Conservation (phyloP, 2,329 filamentous ascomycete genomes). For the Curvularia spicifera region DNA sequence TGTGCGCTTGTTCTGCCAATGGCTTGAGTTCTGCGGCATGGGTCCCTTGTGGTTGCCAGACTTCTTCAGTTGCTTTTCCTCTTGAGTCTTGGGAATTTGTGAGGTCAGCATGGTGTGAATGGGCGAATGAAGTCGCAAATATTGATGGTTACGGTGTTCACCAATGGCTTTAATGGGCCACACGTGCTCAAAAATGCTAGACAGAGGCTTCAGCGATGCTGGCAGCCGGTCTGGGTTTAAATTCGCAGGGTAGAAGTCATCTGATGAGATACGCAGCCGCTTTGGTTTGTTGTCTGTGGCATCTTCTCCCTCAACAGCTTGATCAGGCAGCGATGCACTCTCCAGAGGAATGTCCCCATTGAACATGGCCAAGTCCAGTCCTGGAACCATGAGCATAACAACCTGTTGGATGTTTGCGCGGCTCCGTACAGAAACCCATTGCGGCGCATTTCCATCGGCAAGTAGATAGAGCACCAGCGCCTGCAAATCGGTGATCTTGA, state of each 20-base stretch:
- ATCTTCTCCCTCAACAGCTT: constrained; percentile 7
- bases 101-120: constrained; percentile 82
- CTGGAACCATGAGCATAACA: constrained; percentile 89
- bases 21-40: constrained; percentile 67
- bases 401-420: constrained; percentile 70
- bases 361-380: constrained; percentile 90
- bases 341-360: constrained; percentile 56
- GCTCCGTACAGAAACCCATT: constrained; percentile 67
- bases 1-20: constrained; percentile 77
- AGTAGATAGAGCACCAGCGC: constrained; percentile 64
- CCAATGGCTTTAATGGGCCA: constrained; percentile 91
- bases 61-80: constrained; percentile 66
- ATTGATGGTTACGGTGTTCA: constrained; percentile 70
- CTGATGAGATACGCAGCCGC: constrained; percentile 50
- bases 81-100: constrained; percentile 71
- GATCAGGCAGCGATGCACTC: constrained; percentile 3
- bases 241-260: constrained; percentile 58
- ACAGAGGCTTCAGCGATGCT: constrained; percentile 64
- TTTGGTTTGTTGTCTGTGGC: constrained; percentile 30
- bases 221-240: constrained; percentile 53
- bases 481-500: constrained; percentile 66
- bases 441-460: constrained; percentile 64
- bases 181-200: constrained; percentile 82
- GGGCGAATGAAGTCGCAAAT: constrained; percentile 81
- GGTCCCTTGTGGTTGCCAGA: constrained; percentile 52